Evolutionary conservation across 805 yeast species (phyloP), one percentile per base, ranked within the genome.

Genomic region (Spathaspora sp.): DNA sequence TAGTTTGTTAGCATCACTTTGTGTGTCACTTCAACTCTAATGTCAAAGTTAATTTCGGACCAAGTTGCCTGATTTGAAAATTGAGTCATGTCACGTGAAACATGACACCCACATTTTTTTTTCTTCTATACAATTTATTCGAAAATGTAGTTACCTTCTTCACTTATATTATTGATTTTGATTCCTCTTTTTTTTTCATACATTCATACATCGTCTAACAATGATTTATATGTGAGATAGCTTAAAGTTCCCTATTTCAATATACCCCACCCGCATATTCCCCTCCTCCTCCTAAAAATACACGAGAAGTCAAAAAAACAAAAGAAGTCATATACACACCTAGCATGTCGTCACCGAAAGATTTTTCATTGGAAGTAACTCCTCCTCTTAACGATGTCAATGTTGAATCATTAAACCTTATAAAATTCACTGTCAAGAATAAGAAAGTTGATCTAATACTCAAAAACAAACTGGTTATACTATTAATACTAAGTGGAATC

Each of bases 291-390:
- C n/a, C n/a, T n/a, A n/a, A 14, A 35, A 35, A 14, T 38, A 19
- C 32, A 12, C 17, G 26, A 20, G 16, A 23, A 19, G n/a, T 5
- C 45, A 12, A 20, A 19, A 6, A 9, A 19, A n/a, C 3, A 31
- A 12, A 26, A 46, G 16, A 35, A 35, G 16, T 9, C 16, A 35
- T n/a, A 35, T 35, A 35, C 17, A 38, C 11, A 29, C 32, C n/a
- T n/a, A 29, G 16, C 42, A 67, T 68, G 73, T 64, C 72, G 39
- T 63, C 68, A 8, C 47, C 60, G 31, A 69, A 70, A 52, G 63
- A 67, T 49, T 68, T 62, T 52, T 49, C 55, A 16, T 60, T 70
- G 43, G 69, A 66, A 44, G 60, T 67, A 38, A 53, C 55, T 17
- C 69, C 67, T 32, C 54, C 60, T 39, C 49, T 58, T 7, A 51